Evolutionary conservation across 371 early-diverging fungal genomes (phyloP), one percentile per base, ranked within the genome.

Genomic region (Apophysomyces variabilis): DNA sequence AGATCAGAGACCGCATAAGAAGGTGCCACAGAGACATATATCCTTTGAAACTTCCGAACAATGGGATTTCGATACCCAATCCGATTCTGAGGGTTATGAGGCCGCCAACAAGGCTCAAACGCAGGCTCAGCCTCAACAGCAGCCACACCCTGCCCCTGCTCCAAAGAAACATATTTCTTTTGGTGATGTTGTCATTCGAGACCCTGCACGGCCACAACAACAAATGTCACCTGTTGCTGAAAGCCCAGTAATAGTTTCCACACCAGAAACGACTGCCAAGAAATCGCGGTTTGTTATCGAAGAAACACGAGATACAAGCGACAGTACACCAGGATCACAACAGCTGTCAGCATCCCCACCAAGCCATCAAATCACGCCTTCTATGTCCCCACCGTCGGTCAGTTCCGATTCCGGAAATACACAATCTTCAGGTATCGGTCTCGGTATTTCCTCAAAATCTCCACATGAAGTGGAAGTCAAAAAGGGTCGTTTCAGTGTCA

Each of bases 401-500:
- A 46, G 38, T 56, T 60, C 61, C 32, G 47, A 58, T 61, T 37
- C 65, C 5, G 65, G 46, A 57, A 61, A 69, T 8, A 4, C 59
- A 13, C 21, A 61, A 8, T 12, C 26, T 3, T 61, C 9, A 38
- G 32, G 62, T 11, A 50, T 50, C 21, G 54, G 54, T 21, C 54
- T 50, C 21, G 54, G 54, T 3, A 50, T 63, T 32, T 50, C 41
- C 12, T 63, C 16, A 56, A 63, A 32, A 63, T 38, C 18, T 16
- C 50, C 47, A 32, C 56, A 39, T 61, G 65, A 66, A n/a, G 61
- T 66, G 13, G 89, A 85, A 76, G 70, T 87, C 9, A 85, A 79
- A 67, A 88, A 86, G 57, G 88, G 89, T 14, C 68, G 89, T n/a
- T 89, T 89, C 64, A 85, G 85, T 70, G 78, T 89, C 4, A 76